phyloP scores from a whole-genome alignment of 2,329 filamentous ascomycete species.

The Beauveria brongniartii region DNA sequence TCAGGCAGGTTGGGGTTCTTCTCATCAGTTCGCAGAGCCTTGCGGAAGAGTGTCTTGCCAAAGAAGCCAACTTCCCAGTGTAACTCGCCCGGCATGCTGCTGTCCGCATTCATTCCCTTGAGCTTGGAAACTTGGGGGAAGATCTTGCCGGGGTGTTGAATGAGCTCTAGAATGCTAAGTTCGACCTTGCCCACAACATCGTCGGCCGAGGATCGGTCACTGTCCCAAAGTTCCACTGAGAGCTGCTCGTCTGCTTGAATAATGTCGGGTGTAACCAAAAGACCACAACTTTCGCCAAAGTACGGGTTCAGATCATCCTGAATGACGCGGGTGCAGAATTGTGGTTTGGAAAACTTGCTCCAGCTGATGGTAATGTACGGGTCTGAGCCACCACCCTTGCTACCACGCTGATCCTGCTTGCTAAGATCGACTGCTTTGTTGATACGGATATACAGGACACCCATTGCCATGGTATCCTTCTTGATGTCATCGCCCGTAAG shows the following conservation, averaged over 20 bases:
- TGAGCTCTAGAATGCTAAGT: slow-evolving; percentile 87
- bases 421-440: slow-evolving; percentile 80
- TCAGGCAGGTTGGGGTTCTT: slow-evolving; percentile 71
- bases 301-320: slow-evolving; percentile 89
- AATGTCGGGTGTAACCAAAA: slow-evolving; percentile 80
- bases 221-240: slow-evolving; percentile 93
- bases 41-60: slow-evolving; percentile 79
- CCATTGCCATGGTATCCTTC: slow-evolving; percentile 79
- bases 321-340: slow-evolving; percentile 95
- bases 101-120: slow-evolving; percentile 72
- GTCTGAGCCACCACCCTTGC: slow-evolving; percentile 79
- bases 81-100: slow-evolving; percentile 83
- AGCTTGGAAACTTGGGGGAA: slow-evolving; percentile 82
- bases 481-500: slow-evolving; percentile 85
- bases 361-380: slow-evolving; percentile 93
- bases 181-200: slow-evolving; percentile 95
- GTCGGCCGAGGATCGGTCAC: slow-evolving; percentile 83
- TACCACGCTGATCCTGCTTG: slow-evolving; percentile 82
- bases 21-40: slow-evolving; percentile 77
- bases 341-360: slow-evolving; percentile 94
- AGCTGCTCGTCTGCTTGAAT: slow-evolving; percentile 92
- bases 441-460: slow-evolving; percentile 87
- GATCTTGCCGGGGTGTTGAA: slow-evolving; percentile 86
- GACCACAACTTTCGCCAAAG: slow-evolving; percentile 79
- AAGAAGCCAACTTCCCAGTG: slow-evolving; percentile 97